Base-by-base conservation (phyloP, 768 basidiomycete genomes). In the Mycena galericulata region DNA sequence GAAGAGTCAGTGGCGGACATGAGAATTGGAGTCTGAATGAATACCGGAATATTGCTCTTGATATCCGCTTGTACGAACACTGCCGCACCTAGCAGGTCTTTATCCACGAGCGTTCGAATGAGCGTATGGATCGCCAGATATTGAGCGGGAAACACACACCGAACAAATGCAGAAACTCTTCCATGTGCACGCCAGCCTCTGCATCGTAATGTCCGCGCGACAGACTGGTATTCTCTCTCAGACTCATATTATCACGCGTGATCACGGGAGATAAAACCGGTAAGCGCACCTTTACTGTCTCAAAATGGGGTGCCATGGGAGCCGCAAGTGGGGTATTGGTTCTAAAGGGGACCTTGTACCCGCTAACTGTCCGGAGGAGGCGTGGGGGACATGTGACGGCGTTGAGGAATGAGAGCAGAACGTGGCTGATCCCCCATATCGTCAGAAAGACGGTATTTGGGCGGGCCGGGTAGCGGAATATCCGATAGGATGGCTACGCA, bases 191-290 rank as follows among this genome's bases (percentile, higher is more conserved):
- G 17, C 97, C 96, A 5, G 84, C 81, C 47, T 88, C 84, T n/a
- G 88, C 88, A 93, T 83, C 18, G 89, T 87, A 43, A 98, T 94
- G 69, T 97, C 93, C 74, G 87, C 89, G 79, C 12, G 94, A 96
- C 96, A 98, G 49, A 41, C 45, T 69, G 63, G 14, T 46, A 54
- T 32, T 29, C 7, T 36, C 24, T 43, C 49, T 8, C 26, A 46
- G 45, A 47, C 57, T 22, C 27, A 50, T 17, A 7, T 29, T 12
- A 22, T n/a, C n/a, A n/a, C n/a, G n/a, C n/a, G n/a, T n/a, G n/a
- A n/a, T n/a, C n/a, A 15, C 15, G 54, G 50, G 15, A 32, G n/a
- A n/a, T n/a, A n/a, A n/a, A n/a, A n/a, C n/a, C n/a, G n/a, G 30
- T 54, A 55, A 65, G 24, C 36, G 80, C 74, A 90, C 90, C 82